Evolutionary conservation across 139 green algal species (phyloP).

Genomic region (Yamagishiella unicocca): DNA sequence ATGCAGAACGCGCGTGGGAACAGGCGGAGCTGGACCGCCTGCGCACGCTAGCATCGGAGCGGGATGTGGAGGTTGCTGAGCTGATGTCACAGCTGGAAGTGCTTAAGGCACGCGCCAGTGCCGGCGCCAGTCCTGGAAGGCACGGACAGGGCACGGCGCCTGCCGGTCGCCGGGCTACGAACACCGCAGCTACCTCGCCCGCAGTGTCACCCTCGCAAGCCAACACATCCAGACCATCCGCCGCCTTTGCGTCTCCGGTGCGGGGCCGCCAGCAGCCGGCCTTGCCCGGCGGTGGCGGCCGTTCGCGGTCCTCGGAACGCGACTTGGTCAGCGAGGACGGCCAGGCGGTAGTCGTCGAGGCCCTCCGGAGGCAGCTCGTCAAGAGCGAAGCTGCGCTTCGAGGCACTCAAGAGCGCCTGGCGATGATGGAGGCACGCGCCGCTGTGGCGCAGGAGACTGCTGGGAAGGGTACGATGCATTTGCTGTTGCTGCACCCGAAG

Average conservation of each 20-base stretch:
- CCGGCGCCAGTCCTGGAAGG: too few species aligned
- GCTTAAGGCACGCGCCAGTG: neutral
- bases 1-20: slow-evolving; percentile 15
- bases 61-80: slow-evolving; percentile 56
- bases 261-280: slow-evolving; percentile 26
- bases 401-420: slow-evolving; percentile 53
- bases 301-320: slow-evolving; percentile 42
- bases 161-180: neutral
- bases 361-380: slow-evolving; percentile 40
- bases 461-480: neutral
- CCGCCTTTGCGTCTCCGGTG: neutral
- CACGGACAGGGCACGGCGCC: too few species aligned
- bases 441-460: slow-evolving; percentile 48
- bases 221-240: neutral
- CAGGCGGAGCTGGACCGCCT: slow-evolving; percentile 55
- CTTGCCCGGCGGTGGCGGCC: neutral
- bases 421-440: slow-evolving; percentile 54
- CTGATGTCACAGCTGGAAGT: slow-evolving; percentile 39
- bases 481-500: neutral
- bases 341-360: slow-evolving; percentile 23
- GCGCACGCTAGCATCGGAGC: slow-evolving; percentile 57
- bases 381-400: slow-evolving; percentile 31
- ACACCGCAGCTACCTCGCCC: neutral
- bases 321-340: slow-evolving; percentile 44
- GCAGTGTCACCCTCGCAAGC: neutral